Evolutionary conservation across 164 flowering plant genomes (phyloP).

Genomic region (Paratinospora sagittata): DNA sequence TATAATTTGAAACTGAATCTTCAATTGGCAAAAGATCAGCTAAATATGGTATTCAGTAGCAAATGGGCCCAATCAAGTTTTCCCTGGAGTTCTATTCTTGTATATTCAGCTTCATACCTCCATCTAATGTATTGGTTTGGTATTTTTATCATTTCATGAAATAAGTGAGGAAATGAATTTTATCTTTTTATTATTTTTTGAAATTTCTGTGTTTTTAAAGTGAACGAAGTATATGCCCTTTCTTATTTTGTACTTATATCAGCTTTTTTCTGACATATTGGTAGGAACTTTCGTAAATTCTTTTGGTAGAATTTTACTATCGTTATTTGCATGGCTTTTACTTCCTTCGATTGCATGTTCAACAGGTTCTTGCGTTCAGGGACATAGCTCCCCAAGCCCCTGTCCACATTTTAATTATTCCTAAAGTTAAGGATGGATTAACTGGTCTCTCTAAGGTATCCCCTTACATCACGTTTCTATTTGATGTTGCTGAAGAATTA

Average conservation of each 20-base stretch:
- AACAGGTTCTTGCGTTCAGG: slow-evolving; percentile 88
- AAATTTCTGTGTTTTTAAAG: too few relatives aligned
- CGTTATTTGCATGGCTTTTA: too few relatives aligned
- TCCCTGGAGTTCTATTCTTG: too few relatives aligned
- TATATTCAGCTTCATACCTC: too few relatives aligned
- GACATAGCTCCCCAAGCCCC: slow-evolving; percentile 93
- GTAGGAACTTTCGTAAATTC: too few relatives aligned
- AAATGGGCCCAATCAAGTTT: neutral
- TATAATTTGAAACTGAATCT: neutral
- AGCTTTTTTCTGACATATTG: too few relatives aligned
- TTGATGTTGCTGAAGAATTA: neutral
- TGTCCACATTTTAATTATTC: slow-evolving; percentile 73
- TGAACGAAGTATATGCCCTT: too few relatives aligned
- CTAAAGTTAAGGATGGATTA: slow-evolving; percentile 84
- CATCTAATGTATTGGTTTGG: too few relatives aligned
- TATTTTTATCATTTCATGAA: too few relatives aligned
- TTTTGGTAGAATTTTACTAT: neutral
- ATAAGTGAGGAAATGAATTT: too few relatives aligned
- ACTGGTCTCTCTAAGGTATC: slow-evolving; percentile 74
- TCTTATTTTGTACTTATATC: too few relatives aligned
- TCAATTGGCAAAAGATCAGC: neutral
- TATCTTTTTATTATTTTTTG: too few relatives aligned
- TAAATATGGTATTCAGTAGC: neutral
- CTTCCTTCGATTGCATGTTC: neutral
- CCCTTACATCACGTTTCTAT: neutral